Conservation (phyloP, 225 moss, liverwort and hornwort species). For the Polytrichum commune region DNA sequence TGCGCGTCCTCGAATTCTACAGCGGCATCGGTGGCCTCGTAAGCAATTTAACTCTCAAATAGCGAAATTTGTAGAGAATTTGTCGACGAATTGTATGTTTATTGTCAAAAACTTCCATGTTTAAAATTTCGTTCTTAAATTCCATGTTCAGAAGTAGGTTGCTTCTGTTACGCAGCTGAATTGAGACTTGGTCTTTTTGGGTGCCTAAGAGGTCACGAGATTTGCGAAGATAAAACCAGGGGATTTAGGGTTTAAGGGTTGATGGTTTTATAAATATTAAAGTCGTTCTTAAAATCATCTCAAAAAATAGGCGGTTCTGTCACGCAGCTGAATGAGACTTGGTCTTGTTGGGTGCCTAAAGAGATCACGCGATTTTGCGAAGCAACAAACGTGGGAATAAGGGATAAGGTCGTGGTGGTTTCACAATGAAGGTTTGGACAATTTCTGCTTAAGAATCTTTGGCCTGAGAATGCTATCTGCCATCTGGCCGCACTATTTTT, state of each 20-base stretch:
- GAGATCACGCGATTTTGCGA: neutral
- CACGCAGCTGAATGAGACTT: neutral
- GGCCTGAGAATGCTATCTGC: no score
- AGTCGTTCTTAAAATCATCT: neutral
- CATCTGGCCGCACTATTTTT: no score
- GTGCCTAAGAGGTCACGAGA: neutral
- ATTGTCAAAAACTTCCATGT: neutral
- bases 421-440: no score
- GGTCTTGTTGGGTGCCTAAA: neutral
- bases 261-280: neutral
- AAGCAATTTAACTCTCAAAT: slow-evolving; percentile 3
- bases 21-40: slow-evolving; percentile 94
- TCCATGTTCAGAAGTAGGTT: no score
- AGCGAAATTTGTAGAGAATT: neutral
- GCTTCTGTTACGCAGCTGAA: no score
- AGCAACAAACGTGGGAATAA: no score
- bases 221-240: neutral
- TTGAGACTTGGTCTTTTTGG: neutral
- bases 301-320: neutral
- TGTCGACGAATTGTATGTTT: neutral
- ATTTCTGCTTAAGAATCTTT: no score
- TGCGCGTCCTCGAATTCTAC: slow-evolving; percentile 91
- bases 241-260: slow-evolving; percentile 22
- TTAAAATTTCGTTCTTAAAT: neutral
- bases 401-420: no score